Evolutionary conservation across 768 basidiomycete genomes (phyloP), one percentile per base, ranked within the genome.

Genomic region (Boletus insuetus): DNA sequence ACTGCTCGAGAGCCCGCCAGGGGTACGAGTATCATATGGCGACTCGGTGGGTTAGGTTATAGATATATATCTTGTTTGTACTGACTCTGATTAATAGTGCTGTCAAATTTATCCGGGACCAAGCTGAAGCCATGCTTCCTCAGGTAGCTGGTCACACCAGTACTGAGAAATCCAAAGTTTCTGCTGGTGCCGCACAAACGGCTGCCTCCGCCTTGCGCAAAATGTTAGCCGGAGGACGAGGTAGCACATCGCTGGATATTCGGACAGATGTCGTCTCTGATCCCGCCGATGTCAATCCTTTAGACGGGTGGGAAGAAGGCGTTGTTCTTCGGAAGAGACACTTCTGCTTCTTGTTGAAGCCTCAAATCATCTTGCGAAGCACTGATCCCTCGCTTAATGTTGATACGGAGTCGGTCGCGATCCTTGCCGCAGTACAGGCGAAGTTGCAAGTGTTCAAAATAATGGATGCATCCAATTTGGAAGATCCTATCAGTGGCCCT

Each of bases 11-110:
- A 44, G 81, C 85, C 24, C 79, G 91, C 40, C 79, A 82, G 60
- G 88, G 89, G 19, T 82, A 90, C 49, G 92, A 94, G 69, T 95
- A 94, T 65, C 89, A 93, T 65, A 83, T 94, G 80, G 90, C 94
- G 10, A 84, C 89, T 13, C 83, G 86, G 87, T 90, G 69, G 62
- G 82, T 64, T 29, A 44, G 4, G 12, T n/a, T 38, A 53, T 40
- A 52, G 49, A 9, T 38, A 19, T 19, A 24, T 51, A 14, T 53
- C 22, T 53, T 56, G 45, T 46, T 19, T 40, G 46, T 56, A 31
- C 59, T 60, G 24, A 56, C 46, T 39, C 29, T 24, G 47, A 24
- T 40, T 26, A 39, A 47, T 51, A 91, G 87, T 37, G 90, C 90
- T 45, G 86, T 94, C 44, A 90, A 91, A 69, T 93, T 91, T 71